A percentile compares a stretch with the other conserved stretches of the same genome.
Evolutionary conservation across 371 early-diverging fungal genomes (phyloP).

Genomic region (Syncephalastrum sp.): DNA sequence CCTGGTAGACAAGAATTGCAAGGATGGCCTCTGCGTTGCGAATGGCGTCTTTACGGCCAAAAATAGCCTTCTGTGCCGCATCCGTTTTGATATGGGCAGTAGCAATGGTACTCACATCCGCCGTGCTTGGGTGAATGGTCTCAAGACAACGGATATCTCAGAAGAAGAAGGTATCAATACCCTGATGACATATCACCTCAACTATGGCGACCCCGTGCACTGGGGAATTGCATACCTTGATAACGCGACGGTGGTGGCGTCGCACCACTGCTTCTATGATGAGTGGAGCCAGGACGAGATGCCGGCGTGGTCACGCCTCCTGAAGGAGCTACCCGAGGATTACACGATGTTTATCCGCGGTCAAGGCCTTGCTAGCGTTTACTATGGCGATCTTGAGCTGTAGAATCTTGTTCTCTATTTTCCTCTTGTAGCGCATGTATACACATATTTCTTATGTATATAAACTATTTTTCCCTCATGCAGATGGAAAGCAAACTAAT

Average conservation of each 20-base stretch:
- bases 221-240: slow-evolving; percentile 34
- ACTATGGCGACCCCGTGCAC: slow-evolving; percentile 31
- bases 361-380: slow-evolving; percentile 27
- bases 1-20: slow-evolving; percentile 17
- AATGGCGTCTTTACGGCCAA: slow-evolving; percentile 24
- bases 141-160: slow-evolving; percentile 10
- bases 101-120: slow-evolving; percentile 7
- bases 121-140: slow-evolving; percentile 23
- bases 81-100: slow-evolving; percentile 19
- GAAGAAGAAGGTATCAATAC: slow-evolving; percentile 12
- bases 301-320: slow-evolving; percentile 30
- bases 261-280: slow-evolving; percentile 39
- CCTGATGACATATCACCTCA: slow-evolving; percentile 31
- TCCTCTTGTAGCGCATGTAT: no score
- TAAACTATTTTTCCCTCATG: no score
- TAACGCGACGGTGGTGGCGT: slow-evolving; percentile 5
- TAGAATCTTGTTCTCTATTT: not conserved
- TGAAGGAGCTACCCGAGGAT: slow-evolving; percentile 24
- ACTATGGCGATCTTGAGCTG: slow-evolving; percentile 13
- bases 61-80: slow-evolving; percentile 41
- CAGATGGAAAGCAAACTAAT: no score
- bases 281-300: slow-evolving; percentile 40
- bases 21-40: slow-evolving; percentile 13
- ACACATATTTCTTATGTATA: no score
- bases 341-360: slow-evolving; percentile 31